Evolutionary conservation across 306 rosid genomes (phyloP).

Genomic region (Lathyrus sativus): DNA sequence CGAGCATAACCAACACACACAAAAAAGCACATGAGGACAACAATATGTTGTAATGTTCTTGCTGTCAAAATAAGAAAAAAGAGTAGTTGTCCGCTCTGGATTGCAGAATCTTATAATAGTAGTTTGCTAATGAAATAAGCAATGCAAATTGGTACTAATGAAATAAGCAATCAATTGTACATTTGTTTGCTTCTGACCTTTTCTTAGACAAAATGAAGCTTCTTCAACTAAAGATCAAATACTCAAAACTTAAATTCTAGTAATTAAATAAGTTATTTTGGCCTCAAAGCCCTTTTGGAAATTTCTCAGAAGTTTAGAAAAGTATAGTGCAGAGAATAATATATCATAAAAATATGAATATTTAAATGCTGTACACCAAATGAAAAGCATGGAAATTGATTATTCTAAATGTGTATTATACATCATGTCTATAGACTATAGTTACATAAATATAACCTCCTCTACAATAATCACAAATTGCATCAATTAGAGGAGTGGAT

Average conservation of each 20-base stretch:
- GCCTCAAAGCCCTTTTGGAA: too few relatives aligned
- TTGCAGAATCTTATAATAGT: background rate
- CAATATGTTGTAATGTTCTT: background rate
- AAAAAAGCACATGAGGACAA: background rate
- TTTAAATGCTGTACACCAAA: too few relatives aligned
- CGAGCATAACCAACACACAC: background rate
- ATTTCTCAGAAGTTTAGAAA: too few relatives aligned
- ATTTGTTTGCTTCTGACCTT: background rate
- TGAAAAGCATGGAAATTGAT: too few relatives aligned
- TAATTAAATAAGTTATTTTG: too few relatives aligned
- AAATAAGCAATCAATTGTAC: background rate
- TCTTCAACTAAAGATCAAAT: background rate
- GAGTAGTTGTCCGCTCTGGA: background rate
- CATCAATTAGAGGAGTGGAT: slow-evolving; percentile 29
- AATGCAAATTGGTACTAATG: background rate
- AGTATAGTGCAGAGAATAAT: too few relatives aligned
- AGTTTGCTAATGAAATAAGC: background rate
- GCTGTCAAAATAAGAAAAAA: background rate
- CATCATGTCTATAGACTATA: slow-evolving; percentile 6
- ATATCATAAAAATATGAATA: too few relatives aligned
- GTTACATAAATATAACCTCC: slow-evolving; percentile 32
- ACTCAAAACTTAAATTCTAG: background rate
- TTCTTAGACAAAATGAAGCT: background rate
- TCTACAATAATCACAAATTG: slow-evolving; percentile 28
- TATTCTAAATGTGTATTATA: background rate